These are phyloP conservation scores for Triadica sebifera DNA, from an alignment of 345 rosid genomes.

Conservation along the genomic window DNA sequence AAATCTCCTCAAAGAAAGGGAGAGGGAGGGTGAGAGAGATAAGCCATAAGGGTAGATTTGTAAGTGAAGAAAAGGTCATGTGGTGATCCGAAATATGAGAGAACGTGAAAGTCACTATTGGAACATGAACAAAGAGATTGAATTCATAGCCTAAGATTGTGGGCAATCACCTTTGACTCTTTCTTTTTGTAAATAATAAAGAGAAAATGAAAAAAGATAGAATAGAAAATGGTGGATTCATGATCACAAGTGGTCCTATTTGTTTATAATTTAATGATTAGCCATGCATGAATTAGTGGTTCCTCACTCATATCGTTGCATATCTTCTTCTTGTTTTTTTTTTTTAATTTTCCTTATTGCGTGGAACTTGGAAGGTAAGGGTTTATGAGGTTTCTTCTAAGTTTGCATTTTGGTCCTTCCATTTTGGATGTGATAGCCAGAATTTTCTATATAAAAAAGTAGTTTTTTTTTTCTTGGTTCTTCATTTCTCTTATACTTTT, in stretches of 20 bases:
- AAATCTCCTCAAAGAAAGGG: not conserved
- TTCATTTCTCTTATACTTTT: no score
- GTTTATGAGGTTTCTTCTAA: no score
- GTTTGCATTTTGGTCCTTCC: no score
- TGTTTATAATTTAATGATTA: not conserved
- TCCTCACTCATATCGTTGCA: not conserved
- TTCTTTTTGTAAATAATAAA: not conserved
- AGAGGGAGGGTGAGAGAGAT: no score
- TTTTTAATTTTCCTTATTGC: no score
- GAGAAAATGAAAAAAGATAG: not conserved
- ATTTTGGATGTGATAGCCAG: no score
- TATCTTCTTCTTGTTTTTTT: no score
- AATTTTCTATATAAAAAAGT: no score
- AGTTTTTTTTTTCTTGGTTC: no score
- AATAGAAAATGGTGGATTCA: not conserved
- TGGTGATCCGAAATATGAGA: slow-evolving; percentile 62
- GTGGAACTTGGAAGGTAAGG: not conserved
- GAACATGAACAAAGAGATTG: no score
- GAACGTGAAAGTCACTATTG: slow-evolving; percentile 35
- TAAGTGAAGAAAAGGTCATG: slow-evolving; percentile 44
- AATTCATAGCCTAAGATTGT: slow-evolving; percentile 4
- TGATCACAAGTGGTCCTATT: not conserved
- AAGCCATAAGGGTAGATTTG: slow-evolving; percentile 10
- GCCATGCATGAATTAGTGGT: not conserved
- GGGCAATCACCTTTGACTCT: slow-evolving; percentile 7